Conservation (phyloP, 2,329 filamentous ascomycete species). For the Thelonectria blattea region DNA sequence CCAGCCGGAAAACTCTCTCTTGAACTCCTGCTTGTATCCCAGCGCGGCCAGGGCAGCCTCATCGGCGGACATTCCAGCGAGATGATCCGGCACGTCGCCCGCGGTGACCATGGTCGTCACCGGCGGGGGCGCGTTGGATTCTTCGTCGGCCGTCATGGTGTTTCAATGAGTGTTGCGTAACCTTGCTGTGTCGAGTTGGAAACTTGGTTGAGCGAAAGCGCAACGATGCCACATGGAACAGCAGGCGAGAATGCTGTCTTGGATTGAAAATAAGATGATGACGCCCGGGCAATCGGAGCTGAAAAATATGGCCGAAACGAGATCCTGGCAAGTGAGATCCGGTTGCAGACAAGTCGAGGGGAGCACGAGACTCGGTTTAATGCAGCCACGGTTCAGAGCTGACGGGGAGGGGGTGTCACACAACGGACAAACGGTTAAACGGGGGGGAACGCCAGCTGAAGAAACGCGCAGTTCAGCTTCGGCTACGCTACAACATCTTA, state of each 20-base stretch:
- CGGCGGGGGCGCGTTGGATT: conserved; percentile 1
- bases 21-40: conserved; percentile 24
- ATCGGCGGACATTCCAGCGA: conserved; percentile 11
- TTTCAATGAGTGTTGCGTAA: too few relatives aligned
- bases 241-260: background rate
- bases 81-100: conserved; percentile 16
- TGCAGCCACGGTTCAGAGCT: background rate
- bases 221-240: background rate
- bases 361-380: background rate
- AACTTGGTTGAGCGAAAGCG: background rate
- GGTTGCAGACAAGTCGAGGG: background rate
- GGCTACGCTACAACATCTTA: background rate
- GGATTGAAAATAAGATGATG: background rate
- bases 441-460: background rate
- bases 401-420: background rate
- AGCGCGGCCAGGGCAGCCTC: conserved; percentile 18
- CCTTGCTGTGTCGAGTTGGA: too few relatives aligned
- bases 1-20: conserved; percentile 19
- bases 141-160: conserved; percentile 12
- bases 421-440: background rate
- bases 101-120: conserved; percentile 15
- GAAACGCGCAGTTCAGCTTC: background rate
- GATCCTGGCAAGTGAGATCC: background rate
- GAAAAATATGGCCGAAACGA: background rate
- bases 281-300: background rate